Percentiles rank a stretch among this genome's conserved stretches.
phyloP scores from a whole-genome alignment of 495 filamentous ascomycete species.

The Talaromyces nanjingensis region DNA sequence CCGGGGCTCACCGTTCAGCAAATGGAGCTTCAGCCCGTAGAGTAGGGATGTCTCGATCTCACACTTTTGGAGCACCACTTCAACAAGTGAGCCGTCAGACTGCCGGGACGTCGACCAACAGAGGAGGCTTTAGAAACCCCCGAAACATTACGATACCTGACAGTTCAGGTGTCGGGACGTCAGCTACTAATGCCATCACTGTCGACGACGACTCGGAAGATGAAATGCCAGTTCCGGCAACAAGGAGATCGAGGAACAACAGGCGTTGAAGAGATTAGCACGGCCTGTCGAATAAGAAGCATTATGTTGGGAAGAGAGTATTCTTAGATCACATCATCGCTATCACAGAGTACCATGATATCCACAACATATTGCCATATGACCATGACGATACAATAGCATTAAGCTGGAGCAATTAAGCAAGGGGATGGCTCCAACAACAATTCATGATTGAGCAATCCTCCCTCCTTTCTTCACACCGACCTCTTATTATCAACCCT shows the following conservation, averaged over 20 bases:
- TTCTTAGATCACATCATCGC: neutral
- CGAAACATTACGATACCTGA: neutral
- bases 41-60: neutral
- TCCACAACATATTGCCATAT: conserved; percentile 4
- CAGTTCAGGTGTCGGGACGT: conserved; percentile 12
- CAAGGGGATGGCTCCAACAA: neutral
- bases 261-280: neutral
- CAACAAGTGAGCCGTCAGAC: neutral
- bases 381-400: conserved; percentile 3
- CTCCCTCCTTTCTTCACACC: neutral
- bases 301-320: neutral
- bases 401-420: neutral
- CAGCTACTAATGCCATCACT: conserved; percentile 17
- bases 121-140: neutral
- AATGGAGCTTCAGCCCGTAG: neutral
- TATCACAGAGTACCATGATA: neutral
- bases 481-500: neutral
- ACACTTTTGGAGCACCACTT: neutral
- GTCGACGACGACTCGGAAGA: conserved; percentile 30
- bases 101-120: neutral
- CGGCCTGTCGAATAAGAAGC: neutral
- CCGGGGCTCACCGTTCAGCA: neutral
- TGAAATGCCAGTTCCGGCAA: conserved; percentile 26
- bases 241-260: conserved; percentile 15
- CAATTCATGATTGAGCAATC: neutral